Base-by-base conservation (phyloP, 768 basidiomycete genomes). In the Hypholoma fasciculare region DNA sequence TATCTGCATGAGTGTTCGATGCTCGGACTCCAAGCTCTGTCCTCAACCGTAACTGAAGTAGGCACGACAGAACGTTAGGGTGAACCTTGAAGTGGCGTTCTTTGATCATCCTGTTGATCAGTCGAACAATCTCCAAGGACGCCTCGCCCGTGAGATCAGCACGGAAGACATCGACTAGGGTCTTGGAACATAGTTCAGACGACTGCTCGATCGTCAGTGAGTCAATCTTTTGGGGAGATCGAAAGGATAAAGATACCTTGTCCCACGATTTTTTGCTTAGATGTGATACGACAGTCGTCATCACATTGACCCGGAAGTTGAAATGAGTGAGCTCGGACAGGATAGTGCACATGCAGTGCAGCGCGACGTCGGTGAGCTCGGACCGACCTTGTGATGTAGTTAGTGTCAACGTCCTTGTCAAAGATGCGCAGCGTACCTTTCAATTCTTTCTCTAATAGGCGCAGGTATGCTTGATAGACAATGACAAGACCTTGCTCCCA, bases 91-190 rank as follows among this genome's bases (percentile, higher is more conserved):
- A 99, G 62, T 86, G 85, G 34, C 88, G 87, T 69, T 97, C 96
- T 71, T 96, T 98, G 70, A 97, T 85, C 92, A 98, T 98, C 59
- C 95, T 86, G 64, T 97, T 95, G 61, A 99, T 73, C 39, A 98
- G 78, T 46, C 95, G 90, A 42, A 98, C 92, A 57, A 88, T 77
- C 70, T 97, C 94, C 57, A 98, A 82, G 4, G 97, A 97, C 49
- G 90, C 79, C 9, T 76, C 74, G 16, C 95, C 94, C 11, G 90
- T 89, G 17, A 83, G 74, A 76, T 98, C 97, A 61, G 83, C 82
- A 50, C 85, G 83, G 74, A 98, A 94, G 42, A 98, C 88, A 49
- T 80, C 78, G 67, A 92, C 87, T 65, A 99, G 69, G 4, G 94
- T 85, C 64, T 87, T 79, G 26, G 95, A 80, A 71, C 96, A 97